These are phyloP conservation scores for Ganoderma sinense DNA, from an alignment of 1,284 basidiomycete species.

Conservation along the genomic window DNA sequence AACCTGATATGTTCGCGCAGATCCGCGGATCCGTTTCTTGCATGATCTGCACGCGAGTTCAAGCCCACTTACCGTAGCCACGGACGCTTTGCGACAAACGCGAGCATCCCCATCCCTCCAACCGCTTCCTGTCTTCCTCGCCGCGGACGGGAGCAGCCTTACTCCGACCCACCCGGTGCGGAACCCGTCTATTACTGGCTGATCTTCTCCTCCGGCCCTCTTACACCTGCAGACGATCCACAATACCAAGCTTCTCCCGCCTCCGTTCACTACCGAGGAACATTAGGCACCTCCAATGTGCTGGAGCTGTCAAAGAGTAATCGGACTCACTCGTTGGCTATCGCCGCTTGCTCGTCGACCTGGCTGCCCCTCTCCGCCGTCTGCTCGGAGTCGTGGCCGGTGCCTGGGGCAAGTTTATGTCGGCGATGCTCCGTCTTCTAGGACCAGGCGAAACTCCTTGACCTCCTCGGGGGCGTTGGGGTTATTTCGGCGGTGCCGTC, in stretches of 20 bases:
- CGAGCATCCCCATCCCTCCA: neutral
- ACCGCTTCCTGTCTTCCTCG: neutral
- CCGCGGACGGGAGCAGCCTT: neutral
- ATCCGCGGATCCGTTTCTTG: neutral
- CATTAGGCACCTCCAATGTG: neutral
- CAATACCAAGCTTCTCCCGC: neutral
- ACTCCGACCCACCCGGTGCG: neutral
- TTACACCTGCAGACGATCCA: neutral
- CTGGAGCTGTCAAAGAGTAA: neutral
- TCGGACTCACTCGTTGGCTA: slow-evolving; percentile 8
- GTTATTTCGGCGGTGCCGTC: slow-evolving; percentile 33
- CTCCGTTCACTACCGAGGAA: slow-evolving; percentile 5
- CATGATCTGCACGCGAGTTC: neutral
- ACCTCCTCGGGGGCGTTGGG: slow-evolving; percentile 50
- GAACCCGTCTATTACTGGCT: neutral
- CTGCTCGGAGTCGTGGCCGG: too few relatives aligned
- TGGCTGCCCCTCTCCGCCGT: too few relatives aligned
- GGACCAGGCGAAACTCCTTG: slow-evolving; percentile 36
- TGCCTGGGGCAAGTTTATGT: too few relatives aligned
- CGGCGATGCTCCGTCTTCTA: too few relatives aligned
- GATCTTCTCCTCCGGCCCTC: neutral
- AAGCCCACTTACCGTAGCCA: neutral
- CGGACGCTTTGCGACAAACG: neutral
- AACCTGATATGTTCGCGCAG: neutral
- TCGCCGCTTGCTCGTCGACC: too few relatives aligned